Conservation (phyloP, 73 alveolate genomes). For the Tetrahymena elliotti region DNA sequence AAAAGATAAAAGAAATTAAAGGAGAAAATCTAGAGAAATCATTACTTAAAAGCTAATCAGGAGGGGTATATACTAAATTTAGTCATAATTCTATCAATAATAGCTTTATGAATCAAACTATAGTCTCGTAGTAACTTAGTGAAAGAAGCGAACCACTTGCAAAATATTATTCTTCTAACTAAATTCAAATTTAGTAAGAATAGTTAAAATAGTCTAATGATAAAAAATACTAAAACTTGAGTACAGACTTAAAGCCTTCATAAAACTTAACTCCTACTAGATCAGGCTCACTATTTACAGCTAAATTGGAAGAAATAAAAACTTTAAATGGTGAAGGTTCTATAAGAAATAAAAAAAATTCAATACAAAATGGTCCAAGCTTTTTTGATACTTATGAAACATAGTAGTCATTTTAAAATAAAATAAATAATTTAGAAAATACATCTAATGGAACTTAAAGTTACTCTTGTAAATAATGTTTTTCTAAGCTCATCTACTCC, state of each 20-base stretch:
- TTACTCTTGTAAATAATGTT: not conserved
- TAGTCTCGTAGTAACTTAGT: not conserved
- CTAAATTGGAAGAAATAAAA: not conserved
- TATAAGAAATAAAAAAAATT: not conserved
- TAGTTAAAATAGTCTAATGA: not conserved
- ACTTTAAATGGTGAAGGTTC: not conserved
- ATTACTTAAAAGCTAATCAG: not conserved
- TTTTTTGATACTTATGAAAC: not conserved
- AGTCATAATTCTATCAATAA: not conserved
- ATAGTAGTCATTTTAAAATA: not conserved
- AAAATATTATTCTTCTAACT: not conserved
- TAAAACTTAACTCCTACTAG: not conserved
- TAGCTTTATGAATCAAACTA: not conserved
- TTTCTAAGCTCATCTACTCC: not conserved
- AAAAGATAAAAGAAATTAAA: not conserved
- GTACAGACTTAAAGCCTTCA: not conserved
- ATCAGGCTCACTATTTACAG: not conserved
- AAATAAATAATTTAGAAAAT: not conserved
- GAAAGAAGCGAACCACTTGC: not conserved
- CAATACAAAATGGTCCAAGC: not conserved
- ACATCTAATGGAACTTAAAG: not conserved
- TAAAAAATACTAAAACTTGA: not conserved
- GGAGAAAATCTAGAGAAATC: not conserved
- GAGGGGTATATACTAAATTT: not conserved
- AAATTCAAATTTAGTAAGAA: not conserved